Evolutionary conservation across 2,329 filamentous ascomycete genomes (phyloP).

Genomic region (Sporothrix schenckii): DNA sequence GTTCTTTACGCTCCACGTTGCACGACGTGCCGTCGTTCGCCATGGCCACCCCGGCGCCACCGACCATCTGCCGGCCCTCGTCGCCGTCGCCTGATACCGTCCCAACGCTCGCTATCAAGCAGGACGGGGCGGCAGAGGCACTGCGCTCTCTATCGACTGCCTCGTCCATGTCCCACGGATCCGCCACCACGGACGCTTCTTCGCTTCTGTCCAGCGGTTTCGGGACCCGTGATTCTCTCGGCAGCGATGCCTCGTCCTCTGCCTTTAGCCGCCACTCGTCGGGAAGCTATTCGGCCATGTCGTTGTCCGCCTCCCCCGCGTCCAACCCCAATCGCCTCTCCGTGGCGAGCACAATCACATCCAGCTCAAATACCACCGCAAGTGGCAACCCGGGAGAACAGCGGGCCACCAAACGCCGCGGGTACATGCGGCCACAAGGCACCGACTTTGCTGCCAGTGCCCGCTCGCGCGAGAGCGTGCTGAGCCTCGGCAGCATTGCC

Average conservation of each 20-base stretch:
- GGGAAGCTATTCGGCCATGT: conserved; percentile 52
- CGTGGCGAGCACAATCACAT: conserved; percentile 55
- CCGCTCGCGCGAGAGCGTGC: conserved; percentile 86
- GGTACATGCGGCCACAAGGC: conserved; percentile 84
- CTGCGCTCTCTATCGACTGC: conserved; percentile 66
- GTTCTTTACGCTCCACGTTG: background rate
- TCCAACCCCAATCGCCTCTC: conserved; percentile 62
- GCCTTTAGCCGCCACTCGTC: conserved; percentile 66
- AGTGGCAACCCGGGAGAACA: conserved; percentile 35
- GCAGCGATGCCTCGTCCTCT: conserved; percentile 47
- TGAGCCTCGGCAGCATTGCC: conserved; percentile 94
- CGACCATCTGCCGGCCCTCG: conserved; percentile 50
- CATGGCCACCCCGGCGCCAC: conserved; percentile 43
- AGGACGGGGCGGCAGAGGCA: conserved; percentile 44
- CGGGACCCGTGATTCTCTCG: conserved; percentile 56
- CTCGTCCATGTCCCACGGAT: conserved; percentile 62
- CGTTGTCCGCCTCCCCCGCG: conserved; percentile 33
- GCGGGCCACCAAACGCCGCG: conserved; percentile 61
- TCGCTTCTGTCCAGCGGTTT: conserved; percentile 56
- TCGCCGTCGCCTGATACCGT: conserved; percentile 68
- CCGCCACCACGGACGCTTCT: conserved; percentile 52
- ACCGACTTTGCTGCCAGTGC: conserved; percentile 91
- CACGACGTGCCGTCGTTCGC: background rate
- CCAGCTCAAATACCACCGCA: conserved; percentile 47
- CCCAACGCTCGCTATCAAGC: conserved; percentile 57